phyloP scores from a whole-genome alignment of 495 filamentous ascomycete genomes.

The Penicillium lagena region DNA sequence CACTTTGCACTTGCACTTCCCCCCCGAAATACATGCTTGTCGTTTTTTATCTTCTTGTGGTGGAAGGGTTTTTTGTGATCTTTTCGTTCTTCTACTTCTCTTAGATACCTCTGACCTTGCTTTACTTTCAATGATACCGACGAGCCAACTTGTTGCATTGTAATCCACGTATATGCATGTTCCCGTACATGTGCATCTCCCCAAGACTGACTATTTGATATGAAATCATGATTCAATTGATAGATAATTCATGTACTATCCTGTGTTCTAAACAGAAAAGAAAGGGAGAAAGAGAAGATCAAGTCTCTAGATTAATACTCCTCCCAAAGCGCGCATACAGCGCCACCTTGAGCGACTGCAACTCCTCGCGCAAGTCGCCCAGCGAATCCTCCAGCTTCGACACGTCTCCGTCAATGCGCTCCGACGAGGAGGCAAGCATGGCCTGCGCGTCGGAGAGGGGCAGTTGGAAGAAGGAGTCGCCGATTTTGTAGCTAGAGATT shows the following conservation, averaged over 20 bases:
- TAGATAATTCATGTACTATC: too few species aligned
- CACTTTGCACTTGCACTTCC: background rate
- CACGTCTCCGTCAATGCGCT: slow-evolving; percentile 70
- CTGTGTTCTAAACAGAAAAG: background rate
- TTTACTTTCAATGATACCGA: slow-evolving; percentile 18
- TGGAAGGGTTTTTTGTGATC: slow-evolving; percentile 5
- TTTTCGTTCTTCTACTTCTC: slow-evolving; percentile 4
- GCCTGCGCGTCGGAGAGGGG: slow-evolving; percentile 79
- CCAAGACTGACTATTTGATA: too few species aligned
- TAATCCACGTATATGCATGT: background rate
- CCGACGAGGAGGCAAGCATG: slow-evolving; percentile 64
- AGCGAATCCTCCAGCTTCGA: slow-evolving; percentile 69
- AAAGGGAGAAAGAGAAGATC: slow-evolving; percentile 14
- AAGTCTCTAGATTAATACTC: slow-evolving; percentile 94
- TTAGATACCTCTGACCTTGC: slow-evolving; percentile 24
- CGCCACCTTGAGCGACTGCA: slow-evolving; percentile 80
- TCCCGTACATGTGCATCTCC: too few species aligned
- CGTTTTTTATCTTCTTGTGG: slow-evolving; percentile 7
- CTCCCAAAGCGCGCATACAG: slow-evolving; percentile 91
- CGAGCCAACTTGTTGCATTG: slow-evolving; percentile 6
- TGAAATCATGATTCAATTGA: too few species aligned
- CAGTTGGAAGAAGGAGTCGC: slow-evolving; percentile 87
- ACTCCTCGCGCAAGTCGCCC: slow-evolving; percentile 67
- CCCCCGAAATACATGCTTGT: background rate
- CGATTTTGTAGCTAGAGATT: slow-evolving; percentile 78